Evolutionary conservation across 208 protist species (phyloP).

Genomic region (Novymonas esmeraldas): DNA sequence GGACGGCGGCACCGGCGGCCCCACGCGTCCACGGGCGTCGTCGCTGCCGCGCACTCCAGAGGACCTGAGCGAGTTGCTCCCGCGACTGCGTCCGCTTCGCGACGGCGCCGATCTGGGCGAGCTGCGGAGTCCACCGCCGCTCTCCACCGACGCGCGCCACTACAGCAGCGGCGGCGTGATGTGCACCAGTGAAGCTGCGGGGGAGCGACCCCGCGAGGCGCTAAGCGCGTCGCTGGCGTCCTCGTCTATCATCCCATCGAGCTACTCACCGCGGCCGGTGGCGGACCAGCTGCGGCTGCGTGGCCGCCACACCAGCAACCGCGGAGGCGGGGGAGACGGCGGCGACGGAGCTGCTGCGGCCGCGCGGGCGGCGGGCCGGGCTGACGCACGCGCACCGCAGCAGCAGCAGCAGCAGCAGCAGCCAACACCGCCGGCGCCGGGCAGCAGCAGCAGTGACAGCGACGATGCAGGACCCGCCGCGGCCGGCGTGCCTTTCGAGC

Average conservation of each 20-base stretch:
- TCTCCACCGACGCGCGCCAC: not conserved
- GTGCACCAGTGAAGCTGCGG: not conserved
- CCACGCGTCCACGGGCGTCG: conserved; percentile 17
- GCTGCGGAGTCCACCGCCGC: conserved; percentile 3
- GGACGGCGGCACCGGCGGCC: not conserved
- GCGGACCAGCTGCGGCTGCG: conserved; percentile 4
- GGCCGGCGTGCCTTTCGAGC: not conserved
- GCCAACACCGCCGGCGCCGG: not conserved
- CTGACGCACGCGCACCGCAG: not conserved
- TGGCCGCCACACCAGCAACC: not conserved
- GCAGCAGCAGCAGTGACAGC: not conserved
- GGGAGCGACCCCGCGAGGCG: not conserved
- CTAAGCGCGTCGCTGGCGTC: conserved; percentile 2
- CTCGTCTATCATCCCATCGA: not conserved
- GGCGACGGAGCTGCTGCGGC: not conserved
- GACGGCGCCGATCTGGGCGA: not conserved
- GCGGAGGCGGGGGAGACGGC: not conserved
- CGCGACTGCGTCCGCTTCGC: conserved; percentile 19
- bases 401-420: not conserved
- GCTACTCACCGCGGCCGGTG: conserved; percentile 7
- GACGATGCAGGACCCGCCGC: not conserved
- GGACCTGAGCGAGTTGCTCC: conserved; percentile 23
- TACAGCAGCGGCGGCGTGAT: not conserved
- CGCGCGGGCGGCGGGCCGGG: not conserved
- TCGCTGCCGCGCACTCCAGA: conserved; percentile 26